phyloP scores from a whole-genome alignment of 2,329 filamentous ascomycete genomes.

The Sclerotinia sclerotiorum region DNA sequence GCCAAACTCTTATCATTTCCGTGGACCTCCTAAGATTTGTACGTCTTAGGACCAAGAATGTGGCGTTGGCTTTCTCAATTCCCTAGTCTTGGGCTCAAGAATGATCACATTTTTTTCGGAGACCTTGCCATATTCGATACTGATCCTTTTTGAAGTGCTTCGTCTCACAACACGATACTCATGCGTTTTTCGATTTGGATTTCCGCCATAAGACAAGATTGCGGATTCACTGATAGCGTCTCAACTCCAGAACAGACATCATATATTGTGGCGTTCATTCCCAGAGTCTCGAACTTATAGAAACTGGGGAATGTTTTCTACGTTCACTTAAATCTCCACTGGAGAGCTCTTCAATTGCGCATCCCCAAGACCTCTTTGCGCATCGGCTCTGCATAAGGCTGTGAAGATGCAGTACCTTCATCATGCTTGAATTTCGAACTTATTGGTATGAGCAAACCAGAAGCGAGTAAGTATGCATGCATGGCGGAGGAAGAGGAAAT shows the following conservation, averaged over 20 bases:
- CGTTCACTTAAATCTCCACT: background rate
- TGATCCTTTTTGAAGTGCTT: background rate
- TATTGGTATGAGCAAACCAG: background rate
- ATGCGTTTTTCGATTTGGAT: background rate
- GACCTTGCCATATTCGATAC: background rate
- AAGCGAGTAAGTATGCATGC: background rate
- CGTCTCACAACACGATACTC: slow-evolving; percentile 4
- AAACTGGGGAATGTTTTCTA: background rate
- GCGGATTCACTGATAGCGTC: background rate
- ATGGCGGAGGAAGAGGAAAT: no score
- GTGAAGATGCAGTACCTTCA: background rate
- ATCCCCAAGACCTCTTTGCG: background rate
- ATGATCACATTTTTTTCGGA: background rate
- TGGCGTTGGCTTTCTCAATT: slow-evolving; percentile 7
- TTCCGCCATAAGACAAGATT: background rate
- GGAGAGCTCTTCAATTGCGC: background rate
- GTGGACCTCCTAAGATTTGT: background rate
- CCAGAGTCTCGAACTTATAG: background rate
- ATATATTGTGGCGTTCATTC: background rate
- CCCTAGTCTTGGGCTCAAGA: background rate
- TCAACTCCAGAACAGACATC: background rate
- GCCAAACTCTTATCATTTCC: background rate
- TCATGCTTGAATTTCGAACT: background rate
- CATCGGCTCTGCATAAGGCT: background rate
- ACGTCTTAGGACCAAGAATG: slow-evolving; percentile 18